A percentile compares a stretch with the other conserved stretches of the same genome.
These are phyloP conservation scores for Trichoderma citrinoviride DNA, from an alignment of 2,329 filamentous ascomycete genomes.

Conservation along the genomic window DNA sequence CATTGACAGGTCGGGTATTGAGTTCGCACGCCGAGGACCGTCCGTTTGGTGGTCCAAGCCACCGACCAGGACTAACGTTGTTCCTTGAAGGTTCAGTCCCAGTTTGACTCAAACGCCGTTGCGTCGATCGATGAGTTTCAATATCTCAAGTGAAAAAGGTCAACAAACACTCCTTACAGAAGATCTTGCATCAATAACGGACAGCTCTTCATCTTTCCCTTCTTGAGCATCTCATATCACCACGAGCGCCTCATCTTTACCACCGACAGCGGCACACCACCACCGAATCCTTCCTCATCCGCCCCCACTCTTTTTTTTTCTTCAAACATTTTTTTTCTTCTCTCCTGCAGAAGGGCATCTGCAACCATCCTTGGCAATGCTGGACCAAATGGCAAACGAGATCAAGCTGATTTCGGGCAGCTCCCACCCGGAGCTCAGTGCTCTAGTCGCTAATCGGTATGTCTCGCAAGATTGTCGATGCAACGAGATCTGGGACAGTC, in stretches of 20 bases:
- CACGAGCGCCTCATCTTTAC: not conserved
- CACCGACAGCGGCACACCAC: constrained; percentile 2
- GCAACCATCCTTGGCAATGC: constrained; percentile 33
- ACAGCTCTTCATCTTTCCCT: no score
- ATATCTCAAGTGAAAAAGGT: no score
- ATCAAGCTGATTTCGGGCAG: constrained; percentile 52
- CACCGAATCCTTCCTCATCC: not conserved
- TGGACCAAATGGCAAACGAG: constrained; percentile 51
- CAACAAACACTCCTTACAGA: no score
- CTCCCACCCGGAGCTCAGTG: constrained; percentile 49
- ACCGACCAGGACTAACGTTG: no score
- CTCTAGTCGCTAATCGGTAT: constrained; percentile 46
- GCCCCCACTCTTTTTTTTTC: constrained; percentile 13
- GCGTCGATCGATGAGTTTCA: no score
- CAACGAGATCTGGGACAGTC: not conserved
- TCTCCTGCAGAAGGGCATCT: constrained; percentile 24
- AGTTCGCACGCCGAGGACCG: no score
- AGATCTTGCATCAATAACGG: no score
- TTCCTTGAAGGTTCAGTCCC: no score
- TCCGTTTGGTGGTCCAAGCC: no score
- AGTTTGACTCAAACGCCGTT: no score
- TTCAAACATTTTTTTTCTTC: constrained; percentile 18
- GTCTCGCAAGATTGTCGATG: constrained; percentile 22
- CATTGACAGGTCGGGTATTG: no score
- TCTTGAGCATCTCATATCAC: no score